A percentile compares a stretch with the other conserved stretches of the same genome.
Conservation (phyloP, 2,329 filamentous ascomycete genomes). For the Aspergillus floridensis region DNA sequence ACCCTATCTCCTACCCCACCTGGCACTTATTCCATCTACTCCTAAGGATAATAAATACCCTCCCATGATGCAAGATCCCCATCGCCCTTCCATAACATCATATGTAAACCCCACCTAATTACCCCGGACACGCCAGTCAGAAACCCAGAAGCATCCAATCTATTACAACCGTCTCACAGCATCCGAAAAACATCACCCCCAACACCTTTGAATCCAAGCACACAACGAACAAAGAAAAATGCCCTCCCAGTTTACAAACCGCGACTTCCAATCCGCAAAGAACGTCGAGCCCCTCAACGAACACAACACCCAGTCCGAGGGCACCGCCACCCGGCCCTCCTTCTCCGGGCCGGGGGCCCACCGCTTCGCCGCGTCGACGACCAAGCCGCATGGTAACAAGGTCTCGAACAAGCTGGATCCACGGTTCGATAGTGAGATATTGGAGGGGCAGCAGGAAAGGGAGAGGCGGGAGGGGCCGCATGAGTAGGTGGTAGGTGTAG, state of each 20-base stretch:
- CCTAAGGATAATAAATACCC: background rate
- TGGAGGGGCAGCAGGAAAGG: background rate
- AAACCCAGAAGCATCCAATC: no score
- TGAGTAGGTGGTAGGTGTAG: background rate
- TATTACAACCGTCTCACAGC: background rate
- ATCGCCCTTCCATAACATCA: no score
- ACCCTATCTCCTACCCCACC: no score
- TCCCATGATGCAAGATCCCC: background rate
- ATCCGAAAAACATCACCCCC: background rate
- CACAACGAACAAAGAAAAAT: background rate
- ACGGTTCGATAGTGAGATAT: slow-evolving; percentile 6
- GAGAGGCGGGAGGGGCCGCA: background rate
- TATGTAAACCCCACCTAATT: no score
- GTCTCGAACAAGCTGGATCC: slow-evolving; percentile 7
- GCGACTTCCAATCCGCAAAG: background rate
- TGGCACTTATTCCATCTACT: no score
- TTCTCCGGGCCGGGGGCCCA: slow-evolving; percentile 2
- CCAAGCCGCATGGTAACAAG: slow-evolving; percentile 9
- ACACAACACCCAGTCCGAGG: background rate
- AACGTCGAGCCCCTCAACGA: slow-evolving; percentile 1
- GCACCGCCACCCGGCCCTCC: background rate
- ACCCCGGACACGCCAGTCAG: no score
- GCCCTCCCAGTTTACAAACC: background rate
- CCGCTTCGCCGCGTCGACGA: background rate
- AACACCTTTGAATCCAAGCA: background rate